phyloP scores from a whole-genome alignment of 1,284 basidiomycete species.

The Ganoderma lingzhi region DNA sequence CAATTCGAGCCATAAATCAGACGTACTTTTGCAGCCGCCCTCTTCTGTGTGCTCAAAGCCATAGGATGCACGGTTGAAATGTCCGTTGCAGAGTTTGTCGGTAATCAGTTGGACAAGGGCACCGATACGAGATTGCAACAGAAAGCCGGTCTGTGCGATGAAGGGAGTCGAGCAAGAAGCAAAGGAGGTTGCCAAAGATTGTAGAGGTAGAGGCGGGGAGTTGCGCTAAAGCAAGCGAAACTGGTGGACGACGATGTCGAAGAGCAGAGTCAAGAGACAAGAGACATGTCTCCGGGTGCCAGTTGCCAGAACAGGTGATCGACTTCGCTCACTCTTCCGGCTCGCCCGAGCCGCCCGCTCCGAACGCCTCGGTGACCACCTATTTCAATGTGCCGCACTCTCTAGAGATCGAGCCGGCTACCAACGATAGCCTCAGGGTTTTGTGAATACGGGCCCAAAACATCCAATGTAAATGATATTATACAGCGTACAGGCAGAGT shows the following conservation, averaged over 20 bases:
- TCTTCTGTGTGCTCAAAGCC: conserved; percentile 27
- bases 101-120: conserved; percentile 16
- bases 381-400: background rate
- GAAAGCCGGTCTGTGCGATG: background rate
- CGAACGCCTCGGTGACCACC: background rate
- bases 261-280: conserved; percentile 4
- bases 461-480: background rate
- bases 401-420: background rate
- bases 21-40: conserved; percentile 31
- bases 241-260: background rate
- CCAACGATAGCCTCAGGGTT: background rate
- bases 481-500: background rate
- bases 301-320: conserved; percentile 20
- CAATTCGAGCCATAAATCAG: background rate
- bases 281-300: conserved; percentile 8
- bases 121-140: background rate
- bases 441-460: background rate
- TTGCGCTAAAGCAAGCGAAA: background rate
- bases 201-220: background rate
- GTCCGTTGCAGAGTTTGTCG: conserved; percentile 15
- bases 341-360: conserved; percentile 4
- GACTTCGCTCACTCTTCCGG: conserved; percentile 11
- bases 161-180: background rate
- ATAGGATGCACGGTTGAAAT: conserved; percentile 14
- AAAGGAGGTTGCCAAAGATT: background rate